Evolutionary conservation across 345 rosid genomes (phyloP).

Genomic region (Rhodamnia argentea): DNA sequence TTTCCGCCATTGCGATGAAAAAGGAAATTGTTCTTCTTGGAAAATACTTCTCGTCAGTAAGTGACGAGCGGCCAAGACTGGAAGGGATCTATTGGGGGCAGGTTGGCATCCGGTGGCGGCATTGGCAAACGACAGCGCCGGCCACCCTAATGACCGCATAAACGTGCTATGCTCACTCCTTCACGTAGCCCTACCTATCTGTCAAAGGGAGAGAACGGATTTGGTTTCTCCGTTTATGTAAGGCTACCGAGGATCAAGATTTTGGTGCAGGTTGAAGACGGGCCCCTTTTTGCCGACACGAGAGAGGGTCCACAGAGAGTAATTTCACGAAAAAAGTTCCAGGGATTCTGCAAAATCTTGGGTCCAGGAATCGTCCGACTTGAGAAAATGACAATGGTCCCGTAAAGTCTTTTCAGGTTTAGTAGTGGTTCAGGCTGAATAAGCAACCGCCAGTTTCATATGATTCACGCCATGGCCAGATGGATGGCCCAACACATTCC

Average conservation of each 20-base stretch:
- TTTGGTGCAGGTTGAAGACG: too few species aligned
- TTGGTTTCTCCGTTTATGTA: too few species aligned
- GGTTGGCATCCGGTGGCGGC: neutral
- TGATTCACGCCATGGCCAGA: neutral
- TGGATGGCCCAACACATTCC: neutral
- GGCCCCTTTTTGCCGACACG: too few species aligned
- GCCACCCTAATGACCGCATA: too few species aligned
- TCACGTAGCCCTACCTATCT: too few species aligned
- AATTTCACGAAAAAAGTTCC: neutral
- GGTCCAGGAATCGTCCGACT: neutral
- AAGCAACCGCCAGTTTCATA: neutral
- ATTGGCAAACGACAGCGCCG: fast-evolving
- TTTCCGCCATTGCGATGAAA: neutral
- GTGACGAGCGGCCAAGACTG: too few species aligned
- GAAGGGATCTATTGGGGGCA: neutral
- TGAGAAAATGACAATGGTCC: neutral
- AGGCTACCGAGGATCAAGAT: too few species aligned
- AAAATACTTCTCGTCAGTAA: neutral
- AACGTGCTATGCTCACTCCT: too few species aligned
- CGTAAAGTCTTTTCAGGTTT: neutral
- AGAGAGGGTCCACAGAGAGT: neutral
- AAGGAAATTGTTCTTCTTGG: neutral
- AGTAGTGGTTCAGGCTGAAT: neutral
- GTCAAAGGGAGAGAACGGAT: too few species aligned
- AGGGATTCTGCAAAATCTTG: neutral